Evolutionary conservation across 148 eudicot species (phyloP), one percentile per base, ranked within the genome.

Genomic region (Rhododendron ovatum): DNA sequence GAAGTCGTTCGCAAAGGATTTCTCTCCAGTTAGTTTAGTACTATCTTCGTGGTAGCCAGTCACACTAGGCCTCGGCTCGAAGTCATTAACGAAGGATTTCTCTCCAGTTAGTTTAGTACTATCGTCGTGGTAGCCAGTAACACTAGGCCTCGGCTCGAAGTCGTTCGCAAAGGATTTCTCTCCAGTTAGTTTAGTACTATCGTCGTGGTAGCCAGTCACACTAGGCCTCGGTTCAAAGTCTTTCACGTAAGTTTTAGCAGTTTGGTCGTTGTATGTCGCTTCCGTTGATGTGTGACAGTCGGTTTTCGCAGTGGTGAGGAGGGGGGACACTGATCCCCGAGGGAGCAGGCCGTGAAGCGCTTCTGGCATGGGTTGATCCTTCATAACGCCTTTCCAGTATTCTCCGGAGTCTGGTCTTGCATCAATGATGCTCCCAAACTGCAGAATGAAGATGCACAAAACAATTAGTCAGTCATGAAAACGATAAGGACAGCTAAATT

Each of bases 111-210:
- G 80, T 59, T 59, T 20, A 59, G 65, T 14, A 51, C 11, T 9
- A 22, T 61, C 83, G 2, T 43, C 82, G 11, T 45, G 39, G 50
- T 88, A 89, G 14, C 45, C 77, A 0, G 89, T 48, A 5, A 57
- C 18, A 69, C 35, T 89, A 30, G 89, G 88, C 84, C 84, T 85
- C 9, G 91, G 89, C 37, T 89, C 89, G 30, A 87, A 87, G n/a
- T 85, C 88, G 11, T 82, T 43, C 0, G 0, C 79, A 45, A 51
- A 81, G 12, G 79, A 57, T 22, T 80, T 86, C 1, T 77, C 48
- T 10, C 63, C 35, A 45, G 24, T 48, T 1, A 86, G 84, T 20
- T 22, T 22, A 59, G 65, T 57, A 18, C 22, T 6, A 59, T 59
- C 65, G 9, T 59, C 26, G 10, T 59, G 65, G 65, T 59, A 59